Base-by-base conservation (phyloP, 2,329 filamentous ascomycete species). In the Tricladium varicosporioides region DNA sequence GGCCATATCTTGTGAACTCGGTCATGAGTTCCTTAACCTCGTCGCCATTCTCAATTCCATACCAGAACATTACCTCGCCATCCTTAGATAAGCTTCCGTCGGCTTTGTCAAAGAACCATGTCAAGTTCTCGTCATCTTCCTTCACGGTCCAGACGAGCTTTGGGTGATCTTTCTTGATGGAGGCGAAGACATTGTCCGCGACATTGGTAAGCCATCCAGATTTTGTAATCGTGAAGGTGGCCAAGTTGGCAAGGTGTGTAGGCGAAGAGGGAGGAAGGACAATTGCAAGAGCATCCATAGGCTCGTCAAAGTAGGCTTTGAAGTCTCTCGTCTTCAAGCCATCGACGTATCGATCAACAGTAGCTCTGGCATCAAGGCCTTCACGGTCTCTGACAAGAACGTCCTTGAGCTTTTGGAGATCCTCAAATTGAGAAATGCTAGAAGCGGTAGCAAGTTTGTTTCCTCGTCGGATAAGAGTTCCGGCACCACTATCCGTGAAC, bases 51-150 rank as follows among this genome's bases (percentile, higher is more conserved):
- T 94, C 89, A 57, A 94, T 85, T 48, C 70, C 70, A 73, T 95
- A 96, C 89, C 93, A 97, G 80, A 97, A 97, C 69, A 97, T 86
- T 42, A 97, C 91, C 69, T 92, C 91, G 57, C 91, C 91, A 65
- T 91, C 86, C 55, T 87, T 85, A 61, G 88, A 91, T 67, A 97
- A 83, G 74, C 91, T 96, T 56, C 94, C 93, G 66, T 97, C 92
- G 9, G 93, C 89, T 80, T 96, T 96, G 75, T 96, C 92, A 65
- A 96, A 95, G 80, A 97, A 97, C 94, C 93, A 97, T 10, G 91
- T 92, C 67, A 97, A 79, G 73, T 97, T 97, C 81, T 97, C 93
- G 67, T 97, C 92, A 65, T 95, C 89, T 69, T 92, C 88, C 77
- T 90, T 93, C 59, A 97, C 93, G n/a, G 92, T 96, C 93, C 92